Percentiles rank a stretch among this genome's conserved stretches.
Conservation (phyloP, 2,329 filamentous ascomycete genomes). For the Diaporthe nobilis region DNA sequence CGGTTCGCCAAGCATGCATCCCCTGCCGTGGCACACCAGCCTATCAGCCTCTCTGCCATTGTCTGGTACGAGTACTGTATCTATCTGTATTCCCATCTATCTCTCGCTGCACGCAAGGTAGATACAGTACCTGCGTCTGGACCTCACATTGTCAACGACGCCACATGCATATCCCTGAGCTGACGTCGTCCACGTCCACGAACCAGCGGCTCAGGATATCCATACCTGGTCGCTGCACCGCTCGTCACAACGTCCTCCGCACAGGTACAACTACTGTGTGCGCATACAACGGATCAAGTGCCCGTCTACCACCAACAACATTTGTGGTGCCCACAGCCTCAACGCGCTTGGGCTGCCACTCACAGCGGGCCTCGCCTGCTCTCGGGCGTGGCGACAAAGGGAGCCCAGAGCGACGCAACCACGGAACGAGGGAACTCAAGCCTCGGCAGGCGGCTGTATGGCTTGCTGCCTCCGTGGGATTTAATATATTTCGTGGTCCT, state of each 20-base stretch:
- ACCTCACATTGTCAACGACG: neutral
- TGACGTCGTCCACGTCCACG: conserved; percentile 9
- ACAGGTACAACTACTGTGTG: neutral
- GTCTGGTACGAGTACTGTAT: neutral
- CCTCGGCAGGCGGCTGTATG: conserved; percentile 10
- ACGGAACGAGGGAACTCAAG: conserved; percentile 5
- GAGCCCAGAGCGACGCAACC: neutral
- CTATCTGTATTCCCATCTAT: neutral
- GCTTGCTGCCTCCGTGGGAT: neutral
- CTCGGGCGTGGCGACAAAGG: neutral
- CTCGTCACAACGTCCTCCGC: neutral
- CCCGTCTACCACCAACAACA: neutral
- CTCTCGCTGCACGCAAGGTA: neutral
- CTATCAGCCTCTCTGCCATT: neutral
- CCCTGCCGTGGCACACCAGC: conserved; percentile 1
- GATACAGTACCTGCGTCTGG: conserved; percentile 19
- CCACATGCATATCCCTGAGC: neutral
- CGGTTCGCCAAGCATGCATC: conserved; percentile 26
- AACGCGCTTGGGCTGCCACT: conserved; percentile 21
- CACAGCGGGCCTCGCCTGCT: neutral
- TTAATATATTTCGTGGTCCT: conserved; percentile 9
- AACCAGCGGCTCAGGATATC: conserved; percentile 10
- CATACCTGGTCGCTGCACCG: neutral
- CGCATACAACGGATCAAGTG: neutral
- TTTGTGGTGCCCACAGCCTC: neutral